Evolutionary conservation across 2,329 filamentous ascomycete species (phyloP).

Genomic region (Chalaropsis thielavioides): DNA sequence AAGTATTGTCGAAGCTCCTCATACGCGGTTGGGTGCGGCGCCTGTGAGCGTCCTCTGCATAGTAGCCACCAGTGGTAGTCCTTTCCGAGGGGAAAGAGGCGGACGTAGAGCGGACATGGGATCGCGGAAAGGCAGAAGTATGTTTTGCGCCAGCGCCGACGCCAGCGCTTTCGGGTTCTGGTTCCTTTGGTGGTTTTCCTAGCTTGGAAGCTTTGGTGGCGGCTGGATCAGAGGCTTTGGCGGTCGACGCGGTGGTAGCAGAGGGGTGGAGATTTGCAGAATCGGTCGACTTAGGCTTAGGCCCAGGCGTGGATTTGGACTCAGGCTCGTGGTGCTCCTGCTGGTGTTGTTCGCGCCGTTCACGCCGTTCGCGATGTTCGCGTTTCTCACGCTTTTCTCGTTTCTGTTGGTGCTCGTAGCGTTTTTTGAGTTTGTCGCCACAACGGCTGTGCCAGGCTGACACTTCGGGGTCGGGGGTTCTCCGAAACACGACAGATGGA

Average conservation of each 20-base stretch:
- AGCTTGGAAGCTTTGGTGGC: not conserved
- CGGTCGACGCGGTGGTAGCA: not conserved
- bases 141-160: not conserved
- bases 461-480: conserved; percentile 61
- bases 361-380: no score
- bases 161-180: not conserved
- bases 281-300: not conserved
- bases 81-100: conserved; percentile 10
- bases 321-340: not conserved
- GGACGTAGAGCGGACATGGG: conserved; percentile 12
- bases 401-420: conserved; percentile 7
- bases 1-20: conserved; percentile 9
- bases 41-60: not conserved
- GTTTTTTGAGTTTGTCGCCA: conserved; percentile 46
- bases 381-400: conserved; percentile 4
- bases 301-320: not conserved
- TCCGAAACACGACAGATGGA: conserved; percentile 51
- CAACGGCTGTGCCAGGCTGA: conserved; percentile 74
- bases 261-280: conserved; percentile 1
- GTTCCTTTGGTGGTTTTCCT: not conserved
- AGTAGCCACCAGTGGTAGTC: not conserved
- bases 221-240: not conserved
- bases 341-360: not conserved
- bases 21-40: conserved; percentile 6
- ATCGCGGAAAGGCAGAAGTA: not conserved